Evolutionary conservation across 225 moss, liverwort and hornwort species (phyloP), one percentile per base, ranked within the genome.

Genomic region (Marchantia paleacea): DNA sequence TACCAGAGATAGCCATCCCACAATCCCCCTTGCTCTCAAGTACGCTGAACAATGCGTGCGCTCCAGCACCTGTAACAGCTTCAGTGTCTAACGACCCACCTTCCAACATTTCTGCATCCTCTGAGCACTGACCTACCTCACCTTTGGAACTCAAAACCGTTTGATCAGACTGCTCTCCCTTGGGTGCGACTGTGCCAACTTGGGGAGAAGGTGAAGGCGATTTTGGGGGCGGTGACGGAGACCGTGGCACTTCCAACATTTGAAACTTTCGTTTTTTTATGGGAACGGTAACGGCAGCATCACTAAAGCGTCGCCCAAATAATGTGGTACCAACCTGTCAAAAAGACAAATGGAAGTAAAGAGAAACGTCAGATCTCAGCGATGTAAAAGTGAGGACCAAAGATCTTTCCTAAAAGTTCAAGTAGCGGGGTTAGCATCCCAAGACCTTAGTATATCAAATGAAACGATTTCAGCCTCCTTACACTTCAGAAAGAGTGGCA

Each of bases 231-330:
- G 93, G 94, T 72, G 99, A 95, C 30, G 99, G 99, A 31, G 99
- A 95, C 65, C 95, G 86, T 57, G 89, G 88, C 75, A 89, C 89
- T 87, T 94, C 99, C 85, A 93, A 80, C 82, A 86, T 86, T 87
- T 94, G 94, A 75, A 99, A 86, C 82, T 94, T 99, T 77, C 99
- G 91, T 83, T 99, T 99, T 81, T 99, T 99, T 28, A 99, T 99
- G 22, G 99, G 99, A 54, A 99, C 99, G 77, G 91, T 95, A 31
- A 92, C 95, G 52, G 95, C 91, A 54, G 90, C 90, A 84, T 95
- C 99, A 85, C 91, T 95, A 77, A 99, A 99, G 61, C 99, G 90
- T 61, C 99, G 95, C 58, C 96, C 99, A 54, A 92, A 83, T 84
- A 85, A 81, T 75, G 91, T 89, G 15, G 83, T 83, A 73, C 86